Percentiles rank a stretch among this genome's conserved stretches.
phyloP scores from a whole-genome alignment of 108 stramenopile species.

The Mayamaea pseudoterrestris region DNA sequence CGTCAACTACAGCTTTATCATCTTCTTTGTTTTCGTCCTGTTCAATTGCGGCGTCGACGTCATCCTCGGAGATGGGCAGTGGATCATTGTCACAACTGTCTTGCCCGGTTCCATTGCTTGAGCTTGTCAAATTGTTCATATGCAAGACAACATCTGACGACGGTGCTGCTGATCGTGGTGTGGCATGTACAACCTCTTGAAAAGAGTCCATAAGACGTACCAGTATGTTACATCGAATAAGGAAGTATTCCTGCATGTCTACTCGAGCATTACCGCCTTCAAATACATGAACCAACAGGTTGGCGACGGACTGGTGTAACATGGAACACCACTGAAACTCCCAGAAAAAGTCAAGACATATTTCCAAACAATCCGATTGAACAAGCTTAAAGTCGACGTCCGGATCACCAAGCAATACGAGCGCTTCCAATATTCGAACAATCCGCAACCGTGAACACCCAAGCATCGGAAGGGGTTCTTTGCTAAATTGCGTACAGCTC shows the following conservation, averaged over 20 bases:
- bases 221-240: constrained; percentile 63
- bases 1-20: not conserved
- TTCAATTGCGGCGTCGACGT: constrained; percentile 53
- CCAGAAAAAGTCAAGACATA: constrained; percentile 88
- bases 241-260: constrained; percentile 77
- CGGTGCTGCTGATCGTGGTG: not conserved
- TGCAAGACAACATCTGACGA: constrained; percentile 1
- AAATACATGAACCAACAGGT: constrained; percentile 83
- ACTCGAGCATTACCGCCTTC: constrained; percentile 63
- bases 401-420: constrained; percentile 65
- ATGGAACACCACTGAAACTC: constrained; percentile 89
- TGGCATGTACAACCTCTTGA: not conserved
- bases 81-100: constrained; percentile 6
- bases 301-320: constrained; percentile 91
- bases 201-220: constrained; percentile 83
- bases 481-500: constrained; percentile 49
- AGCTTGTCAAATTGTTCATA: not conserved
- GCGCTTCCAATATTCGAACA: constrained; percentile 66
- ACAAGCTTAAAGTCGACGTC: constrained; percentile 50
- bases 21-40: constrained; percentile 15
- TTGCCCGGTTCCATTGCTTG: not conserved
- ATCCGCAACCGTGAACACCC: constrained; percentile 73
- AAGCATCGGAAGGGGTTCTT: constrained; percentile 43
- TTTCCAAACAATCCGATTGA: constrained; percentile 54
- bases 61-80: constrained; percentile 57